Conservation (phyloP, 495 filamentous ascomycete genomes). For the Tetracladium setigerum region DNA sequence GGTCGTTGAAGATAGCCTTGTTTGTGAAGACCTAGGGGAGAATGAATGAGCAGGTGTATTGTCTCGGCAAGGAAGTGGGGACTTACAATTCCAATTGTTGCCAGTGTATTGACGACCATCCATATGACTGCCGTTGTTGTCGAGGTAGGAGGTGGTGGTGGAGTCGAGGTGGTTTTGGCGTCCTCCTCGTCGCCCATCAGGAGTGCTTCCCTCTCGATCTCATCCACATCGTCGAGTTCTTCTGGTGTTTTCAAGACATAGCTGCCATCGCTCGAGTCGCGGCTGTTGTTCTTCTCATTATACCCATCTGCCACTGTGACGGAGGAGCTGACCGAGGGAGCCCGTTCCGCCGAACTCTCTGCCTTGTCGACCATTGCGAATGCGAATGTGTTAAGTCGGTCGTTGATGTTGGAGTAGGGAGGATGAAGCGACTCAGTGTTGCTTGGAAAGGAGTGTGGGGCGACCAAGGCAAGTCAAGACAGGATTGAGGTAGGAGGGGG, state of each 20-base stretch:
- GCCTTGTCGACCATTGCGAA: conserved; percentile 3
- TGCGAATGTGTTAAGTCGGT: no score
- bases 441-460: no score
- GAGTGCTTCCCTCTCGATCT: conserved; percentile 18
- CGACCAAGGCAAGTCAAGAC: no score
- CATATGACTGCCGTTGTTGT: conserved; percentile 35
- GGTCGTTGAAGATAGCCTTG: conserved; percentile 65
- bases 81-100: conserved; percentile 54
- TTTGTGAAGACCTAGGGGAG: conserved; percentile 63
- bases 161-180: background rate
- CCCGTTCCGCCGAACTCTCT: conserved; percentile 18
- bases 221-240: conserved; percentile 15
- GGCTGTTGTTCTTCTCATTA: conserved; percentile 11
- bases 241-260: conserved; percentile 11
- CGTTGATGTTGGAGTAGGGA: no score
- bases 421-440: background rate
- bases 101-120: conserved; percentile 52
- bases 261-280: conserved; percentile 7
- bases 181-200: conserved; percentile 13
- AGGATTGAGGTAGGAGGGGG: no score
- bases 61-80: background rate
- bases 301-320: conserved; percentile 22
- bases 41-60: conserved; percentile 1
- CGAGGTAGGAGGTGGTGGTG: conserved; percentile 2
- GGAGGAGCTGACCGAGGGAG: conserved; percentile 30